A percentile compares a stretch with the other conserved stretches of the same genome.
Conservation (phyloP, 345 rosid genomes). For the Eucalyptus regnans region DNA sequence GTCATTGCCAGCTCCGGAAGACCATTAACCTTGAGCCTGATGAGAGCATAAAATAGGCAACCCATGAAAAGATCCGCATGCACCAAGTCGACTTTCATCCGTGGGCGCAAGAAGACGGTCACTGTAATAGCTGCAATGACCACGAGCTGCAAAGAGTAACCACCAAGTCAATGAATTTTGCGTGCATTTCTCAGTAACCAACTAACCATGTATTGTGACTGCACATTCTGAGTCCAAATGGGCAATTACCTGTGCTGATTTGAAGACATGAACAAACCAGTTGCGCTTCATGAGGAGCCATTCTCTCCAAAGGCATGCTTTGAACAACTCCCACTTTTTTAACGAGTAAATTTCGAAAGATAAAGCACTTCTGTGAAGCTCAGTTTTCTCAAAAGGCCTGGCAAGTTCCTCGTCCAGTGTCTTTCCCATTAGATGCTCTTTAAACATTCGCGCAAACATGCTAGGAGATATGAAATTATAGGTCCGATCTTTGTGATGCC, state of each 20-base stretch:
- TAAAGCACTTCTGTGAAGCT: slow-evolving; percentile 18
- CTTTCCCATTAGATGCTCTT: slow-evolving; percentile 18
- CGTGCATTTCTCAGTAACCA: too few relatives aligned
- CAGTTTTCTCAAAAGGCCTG: slow-evolving; percentile 19
- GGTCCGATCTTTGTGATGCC: slow-evolving; percentile 20
- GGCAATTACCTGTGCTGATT: slow-evolving; percentile 21
- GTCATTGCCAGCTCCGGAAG: slow-evolving; percentile 27
- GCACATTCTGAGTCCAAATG: neutral
- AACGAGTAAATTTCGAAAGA: slow-evolving; percentile 29
- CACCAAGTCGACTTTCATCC: slow-evolving; percentile 10
- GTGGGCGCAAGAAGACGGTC: slow-evolving; percentile 27
- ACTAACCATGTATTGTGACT: neutral
- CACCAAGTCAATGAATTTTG: neutral
- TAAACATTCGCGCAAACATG: slow-evolving; percentile 21
- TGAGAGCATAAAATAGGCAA: slow-evolving; percentile 26
- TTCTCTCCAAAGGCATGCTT: slow-evolving; percentile 52
- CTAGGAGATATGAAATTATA: slow-evolving; percentile 32
- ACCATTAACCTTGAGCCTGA: slow-evolving; percentile 17
- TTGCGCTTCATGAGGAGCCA: slow-evolving; percentile 47
- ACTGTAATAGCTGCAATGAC: slow-evolving; percentile 15
- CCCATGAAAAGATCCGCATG: slow-evolving; percentile 23
- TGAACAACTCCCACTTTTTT: slow-evolving; percentile 43
- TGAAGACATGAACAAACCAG: slow-evolving; percentile 21
- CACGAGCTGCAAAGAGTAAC: slow-evolving; percentile 19
- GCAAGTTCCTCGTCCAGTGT: slow-evolving; percentile 24